Conservation (phyloP, 352 stramenopile species). For the Globisporangium spinosum region DNA sequence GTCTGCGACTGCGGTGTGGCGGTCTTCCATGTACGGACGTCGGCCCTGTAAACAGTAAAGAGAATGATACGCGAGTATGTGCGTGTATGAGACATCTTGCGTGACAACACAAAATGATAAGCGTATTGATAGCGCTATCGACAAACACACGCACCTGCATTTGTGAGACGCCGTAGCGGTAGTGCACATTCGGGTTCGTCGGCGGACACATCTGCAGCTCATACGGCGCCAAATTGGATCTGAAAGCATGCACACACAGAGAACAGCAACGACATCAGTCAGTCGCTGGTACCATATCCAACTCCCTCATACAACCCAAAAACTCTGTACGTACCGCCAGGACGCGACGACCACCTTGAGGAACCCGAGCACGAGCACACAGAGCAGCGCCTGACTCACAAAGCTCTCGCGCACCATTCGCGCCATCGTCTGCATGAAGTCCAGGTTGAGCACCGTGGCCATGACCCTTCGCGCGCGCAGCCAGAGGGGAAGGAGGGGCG, state of each 20-base stretch:
- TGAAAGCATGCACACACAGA: conserved; percentile 10
- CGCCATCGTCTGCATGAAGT: conserved; percentile 59
- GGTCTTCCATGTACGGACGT: conserved; percentile 91
- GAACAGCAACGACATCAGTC: not conserved
- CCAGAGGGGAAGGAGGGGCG: not conserved
- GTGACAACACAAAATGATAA: too few relatives aligned
- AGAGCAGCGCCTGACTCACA: conserved; percentile 56
- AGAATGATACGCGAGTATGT: not conserved
- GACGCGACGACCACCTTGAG: conserved; percentile 59
- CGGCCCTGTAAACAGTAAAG: conserved; percentile 35
- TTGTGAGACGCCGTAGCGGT: conserved; percentile 78
- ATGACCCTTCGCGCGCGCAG: conserved; percentile 23
- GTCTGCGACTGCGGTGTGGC: conserved; percentile 70
- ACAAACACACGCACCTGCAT: conserved; percentile 43
- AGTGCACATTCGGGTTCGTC: conserved; percentile 71
- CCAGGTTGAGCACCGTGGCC: conserved; percentile 55
- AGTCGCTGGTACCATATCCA: not conserved
- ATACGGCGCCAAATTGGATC: conserved; percentile 46
- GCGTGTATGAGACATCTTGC: too few relatives aligned
- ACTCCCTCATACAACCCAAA: not conserved
- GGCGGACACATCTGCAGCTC: conserved; percentile 72
- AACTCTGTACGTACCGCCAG: conserved; percentile 36
- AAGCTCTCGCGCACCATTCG: conserved; percentile 60
- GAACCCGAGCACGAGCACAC: conserved; percentile 48
- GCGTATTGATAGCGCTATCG: not conserved